Evolutionary conservation across 2,329 filamentous ascomycete species (phyloP), one percentile per base, ranked within the genome.

Genomic region (Hyphodiscus sp.): DNA sequence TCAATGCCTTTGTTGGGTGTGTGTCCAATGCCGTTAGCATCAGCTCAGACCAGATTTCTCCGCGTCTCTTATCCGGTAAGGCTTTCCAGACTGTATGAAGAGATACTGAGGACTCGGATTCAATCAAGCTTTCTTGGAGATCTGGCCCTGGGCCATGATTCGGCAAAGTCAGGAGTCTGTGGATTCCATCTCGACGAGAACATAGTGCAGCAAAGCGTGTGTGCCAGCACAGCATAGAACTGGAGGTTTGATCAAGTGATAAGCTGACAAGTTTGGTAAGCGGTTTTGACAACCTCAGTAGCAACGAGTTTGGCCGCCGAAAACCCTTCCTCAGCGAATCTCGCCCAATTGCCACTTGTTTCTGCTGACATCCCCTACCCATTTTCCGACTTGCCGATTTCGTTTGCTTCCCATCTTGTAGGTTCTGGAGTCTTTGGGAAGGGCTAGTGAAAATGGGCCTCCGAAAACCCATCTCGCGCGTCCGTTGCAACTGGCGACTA

Each of bases 1-100:
- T 61, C 45, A 66, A 41, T 41, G 56, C 57, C 30, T 56, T 49
- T 5, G 52, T 43, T 30, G 64, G 63, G 44, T 56, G 42, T 16
- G 45, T 20, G 46, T 47, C 44, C n/a, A 66, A 30, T 29, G 56
- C 43, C 9, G 29, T 50, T 6, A 58, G 33, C 56, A 65, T 61
- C 18, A 64, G 51, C 20, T 59, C 55, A 26, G 57, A 58, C 62
- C 63, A 65, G 8, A 51, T 20, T 10, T 15, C 19, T 20, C 41
- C 46, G 33, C 15, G 43, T 48, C 41, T 41, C 18, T 30, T 9
- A 2, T 10, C 13, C 20, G 20, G 2, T 33, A 30, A 26, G 45
- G 51, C 16, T 41, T 46, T 41, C 61, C 61, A 56, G 18, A 18
- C n/a, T 55, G 47, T 33, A 20, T 44, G 26, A 51, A 53, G 20